Base-by-base conservation (phyloP, 1,139 yeast species). In the Geotrichum candidum region DNA sequence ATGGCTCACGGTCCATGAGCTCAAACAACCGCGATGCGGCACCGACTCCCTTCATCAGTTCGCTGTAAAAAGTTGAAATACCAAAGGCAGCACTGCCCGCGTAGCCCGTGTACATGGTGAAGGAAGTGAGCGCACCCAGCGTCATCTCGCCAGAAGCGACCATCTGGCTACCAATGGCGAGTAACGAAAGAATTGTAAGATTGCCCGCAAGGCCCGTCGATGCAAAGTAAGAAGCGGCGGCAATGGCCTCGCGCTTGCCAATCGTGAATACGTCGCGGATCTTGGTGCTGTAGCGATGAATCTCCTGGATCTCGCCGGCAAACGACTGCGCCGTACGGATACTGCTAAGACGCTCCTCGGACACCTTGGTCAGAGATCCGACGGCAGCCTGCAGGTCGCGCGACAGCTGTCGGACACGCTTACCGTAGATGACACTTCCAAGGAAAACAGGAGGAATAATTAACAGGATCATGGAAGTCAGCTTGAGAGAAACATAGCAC, bases 11-110 rank as follows among this genome's bases (percentile, higher is more conserved):
- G 68, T 91, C 97, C 58, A 87, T 82, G 57, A 94, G 78, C 74
- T 94, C 98, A 76, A 94, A 94, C 60, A 94, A 78, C 65, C 99
- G 81, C 61, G 96, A 88, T 0, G 97, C 95, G 0, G 98, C 98
- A 64, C 99, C 99, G 7, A 92, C 87, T 57, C 97, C 98, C 76
- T 92, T 94, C 96, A 94, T 92, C 64, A 92, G 77, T 72, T 94
- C 98, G 0, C 96, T 87, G 71, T 91, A 92, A 72, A 92, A 92
- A 64, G 88, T 87, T 0, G 97, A 94, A 53, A 94, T 75, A 0
- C 97, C 97, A 73, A 88, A 89, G 46, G 92, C 89, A 0, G 97
- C 89, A 60, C 87, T 81, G 3, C 97, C 97, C 1, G 97, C 90
- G 72, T 90, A 92, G 52, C 91, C 92, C 0, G 97, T 94, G 74